These are phyloP conservation scores for Saccharomyces mikatae DNA, from an alignment of 805 yeast species.

Conservation along the genomic window DNA sequence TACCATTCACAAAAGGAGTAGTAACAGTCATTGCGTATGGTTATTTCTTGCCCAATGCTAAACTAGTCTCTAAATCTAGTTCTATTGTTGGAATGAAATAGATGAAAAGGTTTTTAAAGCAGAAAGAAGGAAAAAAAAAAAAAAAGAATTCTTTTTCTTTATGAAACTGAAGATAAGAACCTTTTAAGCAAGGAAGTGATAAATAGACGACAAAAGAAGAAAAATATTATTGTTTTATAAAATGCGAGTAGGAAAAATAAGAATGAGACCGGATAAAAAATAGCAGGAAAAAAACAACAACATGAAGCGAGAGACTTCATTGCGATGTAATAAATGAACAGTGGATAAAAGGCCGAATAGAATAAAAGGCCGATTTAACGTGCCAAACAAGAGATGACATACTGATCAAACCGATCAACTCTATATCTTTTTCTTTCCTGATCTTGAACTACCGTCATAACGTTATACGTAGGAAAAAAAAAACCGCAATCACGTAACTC, in stretches of 20 bases:
- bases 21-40: slow-evolving; percentile 15
- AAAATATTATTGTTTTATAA: not conserved
- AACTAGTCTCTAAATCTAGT: not conserved
- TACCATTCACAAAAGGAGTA: slow-evolving; percentile 41
- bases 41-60: not conserved
- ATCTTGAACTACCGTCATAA: not conserved
- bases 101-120: not conserved
- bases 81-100: not conserved
- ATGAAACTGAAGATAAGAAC: not conserved
- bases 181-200: not conserved
- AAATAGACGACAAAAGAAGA: not conserved
- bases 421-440: not conserved
- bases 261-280: not conserved
- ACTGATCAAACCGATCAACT: not conserved
- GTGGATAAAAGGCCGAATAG: not conserved
- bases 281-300: not conserved
- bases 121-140: not conserved
- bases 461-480: not conserved
- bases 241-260: not conserved
- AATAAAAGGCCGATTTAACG: not conserved
- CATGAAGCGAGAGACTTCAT: not conserved
- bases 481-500: not conserved
- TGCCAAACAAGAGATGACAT: not conserved
- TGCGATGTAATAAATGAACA: not conserved
- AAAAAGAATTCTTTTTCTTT: not conserved